A percentile compares a stretch with the other conserved stretches of the same genome.
These are phyloP conservation scores for Aspergillus pseudotamarii DNA, from an alignment of 2,329 filamentous ascomycete genomes.

Conservation along the genomic window DNA sequence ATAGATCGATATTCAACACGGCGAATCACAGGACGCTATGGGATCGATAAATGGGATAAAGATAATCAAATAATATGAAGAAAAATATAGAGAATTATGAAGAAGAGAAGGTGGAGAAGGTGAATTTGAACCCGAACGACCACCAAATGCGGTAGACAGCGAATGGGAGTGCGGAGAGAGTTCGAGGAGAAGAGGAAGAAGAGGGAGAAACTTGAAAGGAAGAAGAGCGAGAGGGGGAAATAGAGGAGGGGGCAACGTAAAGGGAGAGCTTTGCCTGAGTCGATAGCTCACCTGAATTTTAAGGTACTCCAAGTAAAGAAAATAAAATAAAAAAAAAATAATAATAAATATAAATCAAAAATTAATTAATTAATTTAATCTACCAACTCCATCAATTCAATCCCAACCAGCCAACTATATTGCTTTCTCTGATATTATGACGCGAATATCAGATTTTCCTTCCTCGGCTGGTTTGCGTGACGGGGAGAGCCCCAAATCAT, in stretches of 20 bases:
- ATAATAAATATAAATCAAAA: background rate
- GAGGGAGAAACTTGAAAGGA: background rate
- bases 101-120: background rate
- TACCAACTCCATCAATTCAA: background rate
- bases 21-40: slow-evolving; percentile 1
- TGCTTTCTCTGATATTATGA: background rate
- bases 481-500: background rate
- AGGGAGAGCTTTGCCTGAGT: background rate
- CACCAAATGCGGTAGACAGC: background rate
- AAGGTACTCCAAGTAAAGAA: background rate
- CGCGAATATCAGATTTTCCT: background rate
- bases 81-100: background rate
- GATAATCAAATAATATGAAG: background rate
- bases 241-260: background rate
- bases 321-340: background rate
- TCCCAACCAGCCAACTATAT: background rate
- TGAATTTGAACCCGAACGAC: background rate
- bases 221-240: background rate
- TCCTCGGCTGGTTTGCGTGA: background rate
- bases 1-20: background rate
- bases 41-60: background rate
- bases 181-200: background rate
- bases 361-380: slow-evolving; percentile 1
- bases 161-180: background rate
- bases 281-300: slow-evolving; percentile 6